Evolutionary conservation across 2,329 filamentous ascomycete species (phyloP).

Genomic region (Fusarium setosum): DNA sequence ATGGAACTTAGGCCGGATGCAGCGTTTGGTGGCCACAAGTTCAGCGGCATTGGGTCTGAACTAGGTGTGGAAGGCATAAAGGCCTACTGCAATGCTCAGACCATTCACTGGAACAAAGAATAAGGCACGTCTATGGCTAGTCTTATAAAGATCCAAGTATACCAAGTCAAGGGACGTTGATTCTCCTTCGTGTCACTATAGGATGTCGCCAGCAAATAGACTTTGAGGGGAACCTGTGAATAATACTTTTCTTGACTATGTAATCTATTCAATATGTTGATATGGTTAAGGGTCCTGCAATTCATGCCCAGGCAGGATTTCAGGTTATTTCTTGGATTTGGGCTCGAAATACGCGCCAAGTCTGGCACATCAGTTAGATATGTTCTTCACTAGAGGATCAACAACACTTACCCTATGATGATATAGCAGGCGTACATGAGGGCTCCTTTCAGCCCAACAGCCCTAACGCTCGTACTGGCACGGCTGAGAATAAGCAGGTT

Average conservation of each 20-base stretch:
- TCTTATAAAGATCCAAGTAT: no score
- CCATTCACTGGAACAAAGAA: neutral
- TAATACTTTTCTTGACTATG: neutral
- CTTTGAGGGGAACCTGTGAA: no score
- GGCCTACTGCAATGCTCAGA: slow-evolving; percentile 20
- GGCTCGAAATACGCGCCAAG: slow-evolving; percentile 35
- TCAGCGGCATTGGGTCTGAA: slow-evolving; percentile 28
- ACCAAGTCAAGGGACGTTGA: no score
- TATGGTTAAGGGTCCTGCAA: neutral
- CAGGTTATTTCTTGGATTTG: slow-evolving; percentile 13
- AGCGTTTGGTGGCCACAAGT: slow-evolving; percentile 30
- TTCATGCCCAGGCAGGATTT: neutral
- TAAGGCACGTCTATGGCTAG: no score
- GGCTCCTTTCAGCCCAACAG: slow-evolving; percentile 64
- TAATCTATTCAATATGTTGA: neutral
- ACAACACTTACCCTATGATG: slow-evolving; percentile 55
- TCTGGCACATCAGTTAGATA: neutral
- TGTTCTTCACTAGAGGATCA: accelerated
- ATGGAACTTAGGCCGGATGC: slow-evolving; percentile 6
- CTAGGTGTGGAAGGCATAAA: slow-evolving; percentile 16
- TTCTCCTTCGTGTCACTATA: no score
- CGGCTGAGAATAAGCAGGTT: slow-evolving; percentile 82
- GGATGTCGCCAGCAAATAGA: no score
- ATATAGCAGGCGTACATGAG: slow-evolving; percentile 65
- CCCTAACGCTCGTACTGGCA: slow-evolving; percentile 71